These are phyloP conservation scores for Ceratocystis diversiconidia DNA, from an alignment of 2,329 filamentous ascomycete genomes.

Conservation along the genomic window DNA sequence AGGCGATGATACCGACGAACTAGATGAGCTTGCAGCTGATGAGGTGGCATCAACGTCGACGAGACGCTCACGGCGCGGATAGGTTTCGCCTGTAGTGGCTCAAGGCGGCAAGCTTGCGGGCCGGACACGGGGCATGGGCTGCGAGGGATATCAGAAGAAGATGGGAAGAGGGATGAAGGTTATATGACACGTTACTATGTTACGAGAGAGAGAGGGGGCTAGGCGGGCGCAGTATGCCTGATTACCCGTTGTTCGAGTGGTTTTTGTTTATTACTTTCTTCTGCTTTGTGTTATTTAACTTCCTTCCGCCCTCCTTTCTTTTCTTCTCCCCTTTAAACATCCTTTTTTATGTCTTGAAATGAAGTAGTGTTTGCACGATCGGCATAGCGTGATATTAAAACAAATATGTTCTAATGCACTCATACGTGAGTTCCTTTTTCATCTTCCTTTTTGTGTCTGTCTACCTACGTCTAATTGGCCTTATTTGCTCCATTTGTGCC, in stretches of 20 bases:
- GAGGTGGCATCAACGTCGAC: slow-evolving; percentile 19
- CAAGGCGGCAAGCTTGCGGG: neutral
- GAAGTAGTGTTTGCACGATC: neutral
- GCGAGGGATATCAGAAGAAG: neutral
- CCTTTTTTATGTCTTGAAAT: neutral
- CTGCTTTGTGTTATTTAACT: slow-evolving; percentile 3
- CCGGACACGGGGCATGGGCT: neutral
- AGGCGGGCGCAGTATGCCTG: neutral
- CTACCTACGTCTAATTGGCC: neutral
- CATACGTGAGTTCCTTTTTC: neutral
- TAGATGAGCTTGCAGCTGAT: slow-evolving; percentile 35
- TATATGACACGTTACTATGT: neutral
- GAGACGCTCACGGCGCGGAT: slow-evolving; percentile 17
- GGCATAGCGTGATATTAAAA: slow-evolving; percentile 4
- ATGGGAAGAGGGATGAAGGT: neutral
- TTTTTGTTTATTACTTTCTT: neutral
- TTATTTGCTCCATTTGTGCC: neutral
- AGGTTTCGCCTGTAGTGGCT: slow-evolving; percentile 9
- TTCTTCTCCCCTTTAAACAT: neutral
- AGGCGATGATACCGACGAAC: slow-evolving; percentile 36
- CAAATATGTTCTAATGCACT: neutral
- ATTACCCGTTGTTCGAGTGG: neutral
- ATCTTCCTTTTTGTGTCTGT: neutral
- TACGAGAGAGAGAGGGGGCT: neutral
- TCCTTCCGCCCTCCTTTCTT: neutral